These are phyloP conservation scores for Musa troglodytarum DNA, from an alignment of 176 grass and related monocot genomes.

Conservation along the genomic window DNA sequence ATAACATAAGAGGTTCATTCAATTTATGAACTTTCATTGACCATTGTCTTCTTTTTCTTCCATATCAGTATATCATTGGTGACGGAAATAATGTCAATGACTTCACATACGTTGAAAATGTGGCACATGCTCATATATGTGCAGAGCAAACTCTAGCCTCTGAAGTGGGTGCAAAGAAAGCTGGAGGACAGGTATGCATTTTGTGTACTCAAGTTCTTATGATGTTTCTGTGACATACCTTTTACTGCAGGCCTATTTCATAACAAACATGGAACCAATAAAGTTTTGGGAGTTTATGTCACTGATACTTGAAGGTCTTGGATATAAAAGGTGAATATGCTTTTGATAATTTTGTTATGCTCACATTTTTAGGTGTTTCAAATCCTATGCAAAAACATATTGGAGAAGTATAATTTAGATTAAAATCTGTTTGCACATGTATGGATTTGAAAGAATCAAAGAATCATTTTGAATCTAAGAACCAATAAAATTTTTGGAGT, in stretches of 20 bases:
- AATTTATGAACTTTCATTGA: background rate
- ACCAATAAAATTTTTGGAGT: conserved; percentile 96
- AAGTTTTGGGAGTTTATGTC: conserved; percentile 99
- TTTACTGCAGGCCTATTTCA: conserved; percentile 66
- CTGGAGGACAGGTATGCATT: conserved; percentile 72
- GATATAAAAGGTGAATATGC: conserved; percentile 71
- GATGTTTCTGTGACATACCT: background rate
- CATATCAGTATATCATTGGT: conserved; percentile 80
- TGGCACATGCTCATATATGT: conserved; percentile 88
- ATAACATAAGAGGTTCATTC: too few species aligned
- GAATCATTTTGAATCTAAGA: conserved; percentile 3
- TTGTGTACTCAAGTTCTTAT: conserved; percentile 13
- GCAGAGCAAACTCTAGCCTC: conserved; percentile 75
- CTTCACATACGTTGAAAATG: conserved; percentile 99
- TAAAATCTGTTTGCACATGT: background rate
- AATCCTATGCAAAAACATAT: background rate
- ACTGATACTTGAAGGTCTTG: conserved; percentile 89
- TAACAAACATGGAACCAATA: conserved; percentile 91
- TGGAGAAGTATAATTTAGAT: background rate
- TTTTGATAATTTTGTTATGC: background rate
- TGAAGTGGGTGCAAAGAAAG: conserved; percentile 65
- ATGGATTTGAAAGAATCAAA: background rate
- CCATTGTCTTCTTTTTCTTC: background rate
- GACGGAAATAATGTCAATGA: conserved; percentile 88
- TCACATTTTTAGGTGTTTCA: background rate